phyloP scores from a whole-genome alignment of 768 basidiomycete species.

The Leccinum longicurvipes region DNA sequence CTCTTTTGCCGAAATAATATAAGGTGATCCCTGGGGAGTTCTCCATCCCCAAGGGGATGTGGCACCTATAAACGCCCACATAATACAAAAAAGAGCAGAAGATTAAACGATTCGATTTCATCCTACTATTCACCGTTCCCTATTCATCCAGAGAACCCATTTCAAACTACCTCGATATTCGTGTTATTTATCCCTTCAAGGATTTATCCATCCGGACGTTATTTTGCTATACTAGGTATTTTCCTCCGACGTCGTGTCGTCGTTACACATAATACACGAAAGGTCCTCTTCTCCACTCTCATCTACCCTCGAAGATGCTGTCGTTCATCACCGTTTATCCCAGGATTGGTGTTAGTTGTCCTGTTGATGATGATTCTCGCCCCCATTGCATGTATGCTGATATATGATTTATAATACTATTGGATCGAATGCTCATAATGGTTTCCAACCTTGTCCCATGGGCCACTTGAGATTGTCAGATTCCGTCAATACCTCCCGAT shows the following conservation, averaged over 20 bases:
- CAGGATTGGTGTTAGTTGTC: background rate
- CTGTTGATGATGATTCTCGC: background rate
- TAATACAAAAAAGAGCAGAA: background rate
- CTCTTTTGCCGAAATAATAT: background rate
- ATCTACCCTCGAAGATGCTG: background rate
- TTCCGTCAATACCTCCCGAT: slow-evolving; percentile 19
- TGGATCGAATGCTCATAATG: slow-evolving; percentile 25
- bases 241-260: background rate
- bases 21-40: background rate
- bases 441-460: slow-evolving; percentile 53
- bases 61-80: background rate
- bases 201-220: background rate
- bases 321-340: background rate
- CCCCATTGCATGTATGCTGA: background rate
- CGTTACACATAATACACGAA: background rate
- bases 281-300: background rate
- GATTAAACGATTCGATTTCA: background rate
- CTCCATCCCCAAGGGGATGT: background rate
- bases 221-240: background rate
- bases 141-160: too few species aligned
- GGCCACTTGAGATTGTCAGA: slow-evolving; percentile 61
- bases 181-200: background rate
- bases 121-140: background rate
- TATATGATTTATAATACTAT: background rate
- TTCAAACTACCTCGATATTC: background rate